phyloP scores from a whole-genome alignment of 331 rosid genomes.

The Quercus lobata region DNA sequence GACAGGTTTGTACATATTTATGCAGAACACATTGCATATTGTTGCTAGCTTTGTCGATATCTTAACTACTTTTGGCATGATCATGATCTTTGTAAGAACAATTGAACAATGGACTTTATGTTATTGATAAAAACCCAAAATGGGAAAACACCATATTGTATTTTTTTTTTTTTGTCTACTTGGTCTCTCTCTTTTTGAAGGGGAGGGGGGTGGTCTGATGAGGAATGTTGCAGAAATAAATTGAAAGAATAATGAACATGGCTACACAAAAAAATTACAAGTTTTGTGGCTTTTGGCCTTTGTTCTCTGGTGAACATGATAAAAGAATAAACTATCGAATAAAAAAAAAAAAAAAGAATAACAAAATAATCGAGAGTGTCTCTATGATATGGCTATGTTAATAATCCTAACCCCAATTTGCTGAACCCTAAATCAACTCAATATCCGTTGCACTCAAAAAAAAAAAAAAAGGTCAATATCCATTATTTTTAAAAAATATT shows the following conservation, averaged over 20 bases:
- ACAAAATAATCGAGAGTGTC: neutral
- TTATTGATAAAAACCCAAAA: neutral
- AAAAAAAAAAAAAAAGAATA: neutral
- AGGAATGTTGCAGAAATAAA: neutral
- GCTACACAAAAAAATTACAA: neutral
- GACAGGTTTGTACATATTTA: constrained; percentile 59
- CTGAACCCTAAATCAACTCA: neutral
- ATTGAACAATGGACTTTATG: neutral
- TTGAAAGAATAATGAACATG: neutral
- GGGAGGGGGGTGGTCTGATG: neutral
- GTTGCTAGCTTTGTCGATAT: neutral
- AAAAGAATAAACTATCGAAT: neutral
- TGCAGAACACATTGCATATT: constrained; percentile 8
- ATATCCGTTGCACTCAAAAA: too few species aligned
- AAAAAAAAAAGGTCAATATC: too few species aligned
- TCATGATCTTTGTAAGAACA: neutral
- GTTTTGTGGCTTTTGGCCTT: neutral
- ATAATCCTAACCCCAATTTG: neutral
- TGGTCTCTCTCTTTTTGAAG: neutral
- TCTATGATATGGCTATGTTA: neutral
- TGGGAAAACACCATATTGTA: neutral
- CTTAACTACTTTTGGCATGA: neutral
- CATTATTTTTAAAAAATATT: too few species aligned
- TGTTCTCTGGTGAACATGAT: neutral
- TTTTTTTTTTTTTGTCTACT: neutral